Evolutionary conservation across 2,329 filamentous ascomycete genomes (phyloP).

Genomic region (Clarireedia monteithiana): DNA sequence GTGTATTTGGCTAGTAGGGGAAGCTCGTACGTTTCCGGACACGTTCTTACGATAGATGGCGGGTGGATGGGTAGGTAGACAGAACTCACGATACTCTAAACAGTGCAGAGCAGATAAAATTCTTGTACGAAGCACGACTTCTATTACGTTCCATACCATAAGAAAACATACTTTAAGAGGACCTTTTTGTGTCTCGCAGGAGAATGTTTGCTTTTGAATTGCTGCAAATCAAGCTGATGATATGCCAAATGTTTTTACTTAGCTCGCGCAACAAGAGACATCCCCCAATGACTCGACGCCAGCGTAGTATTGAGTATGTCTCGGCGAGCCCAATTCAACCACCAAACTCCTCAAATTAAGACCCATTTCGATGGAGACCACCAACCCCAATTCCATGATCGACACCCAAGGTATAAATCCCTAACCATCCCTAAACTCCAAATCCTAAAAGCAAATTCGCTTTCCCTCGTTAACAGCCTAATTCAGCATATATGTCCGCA

Average conservation of each 20-base stretch:
- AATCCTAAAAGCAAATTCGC: background rate
- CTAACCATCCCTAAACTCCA: background rate
- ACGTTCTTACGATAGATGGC: slow-evolving; percentile 77
- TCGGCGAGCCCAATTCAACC: too few relatives aligned
- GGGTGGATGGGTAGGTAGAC: slow-evolving; percentile 85
- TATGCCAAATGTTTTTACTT: too few relatives aligned
- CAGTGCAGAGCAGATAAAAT: background rate
- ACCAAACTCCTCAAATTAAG: background rate
- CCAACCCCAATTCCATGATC: background rate
- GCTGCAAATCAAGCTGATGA: too few relatives aligned
- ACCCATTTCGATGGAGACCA: background rate
- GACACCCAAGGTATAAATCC: background rate
- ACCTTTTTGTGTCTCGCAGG: too few relatives aligned
- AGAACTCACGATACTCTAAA: background rate
- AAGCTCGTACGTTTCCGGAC: slow-evolving; percentile 76
- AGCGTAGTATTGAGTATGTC: background rate
- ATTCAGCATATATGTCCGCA: background rate
- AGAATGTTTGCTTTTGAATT: too few relatives aligned
- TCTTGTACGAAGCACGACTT: background rate
- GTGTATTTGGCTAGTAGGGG: slow-evolving; percentile 71
- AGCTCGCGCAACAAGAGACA: too few relatives aligned
- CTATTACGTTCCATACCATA: background rate
- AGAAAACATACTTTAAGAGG: too few relatives aligned
- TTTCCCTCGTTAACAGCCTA: background rate
- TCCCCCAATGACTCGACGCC: background rate